Base-by-base conservation (phyloP, 1,284 basidiomycete species). In the Trametes sp. region DNA sequence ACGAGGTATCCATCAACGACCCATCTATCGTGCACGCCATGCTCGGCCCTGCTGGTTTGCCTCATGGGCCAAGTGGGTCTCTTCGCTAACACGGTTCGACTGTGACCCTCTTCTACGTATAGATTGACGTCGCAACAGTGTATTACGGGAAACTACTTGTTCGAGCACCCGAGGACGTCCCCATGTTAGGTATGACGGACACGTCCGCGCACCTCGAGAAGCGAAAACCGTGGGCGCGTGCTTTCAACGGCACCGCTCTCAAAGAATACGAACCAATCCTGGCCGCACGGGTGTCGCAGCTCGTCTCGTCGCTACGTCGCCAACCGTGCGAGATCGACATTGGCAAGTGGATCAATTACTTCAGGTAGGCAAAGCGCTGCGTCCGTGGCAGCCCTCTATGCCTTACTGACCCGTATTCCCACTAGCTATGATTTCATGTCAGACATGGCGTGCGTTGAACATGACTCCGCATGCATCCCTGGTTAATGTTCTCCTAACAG, bases 1-100 rank as follows among this genome's bases (percentile, higher is more conserved):
- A 75, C 50, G 72, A 74, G 33, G 29, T 75, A 0, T 73, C 70
- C 8, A 59, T 75, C n/a, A 59, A 65, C n/a, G 65, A 69, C 42
- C 54, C 64, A 4, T 63, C 68, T 21, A 61, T 63, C 9, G 49
- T 73, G 1, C 21, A 48, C 13, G 55, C 65, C 2, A 62, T 75
- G 10, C 24, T 72, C 13, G 73, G 73, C 9, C 10, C 63, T 0
- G 11, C 44, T 2, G 74, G 72, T 9, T 55, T 73, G 16, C 70
- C 71, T 5, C 72, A 73, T 38, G 69, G 70, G n/a, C 64, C 70
- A 19, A 61, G 72, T 72, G 48, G 38, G 71, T 63, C 24, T 16
- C 26, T n/a, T n/a, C n/a, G n/a, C n/a, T n/a, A n/a, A n/a, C n/a
- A n/a, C n/a, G n/a, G n/a, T n/a, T n/a, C n/a, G n/a, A n/a, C n/a